These are phyloP conservation scores for Suillus occidentalis DNA, from an alignment of 768 basidiomycete species.

Conservation along the genomic window DNA sequence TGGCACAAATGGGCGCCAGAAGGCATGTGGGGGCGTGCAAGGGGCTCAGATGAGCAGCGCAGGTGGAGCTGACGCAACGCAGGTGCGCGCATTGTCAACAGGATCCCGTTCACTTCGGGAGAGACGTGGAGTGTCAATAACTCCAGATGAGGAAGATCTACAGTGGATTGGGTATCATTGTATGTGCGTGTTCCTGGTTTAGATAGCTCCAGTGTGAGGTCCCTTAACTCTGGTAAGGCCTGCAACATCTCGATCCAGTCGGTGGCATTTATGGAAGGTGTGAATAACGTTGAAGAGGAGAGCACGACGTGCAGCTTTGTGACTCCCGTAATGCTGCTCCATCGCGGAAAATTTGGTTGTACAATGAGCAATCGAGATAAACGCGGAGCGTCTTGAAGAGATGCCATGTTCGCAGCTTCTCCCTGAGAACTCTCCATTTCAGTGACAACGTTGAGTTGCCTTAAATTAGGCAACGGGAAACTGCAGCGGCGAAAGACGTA, in stretches of 20 bases:
- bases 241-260: constrained; percentile 35
- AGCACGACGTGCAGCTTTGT: constrained; percentile 37
- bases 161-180: constrained; percentile 14
- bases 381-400: constrained; percentile 35
- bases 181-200: constrained; percentile 25
- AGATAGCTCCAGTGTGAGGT: constrained; percentile 42
- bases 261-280: constrained; percentile 24
- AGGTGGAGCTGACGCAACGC: constrained; percentile 39
- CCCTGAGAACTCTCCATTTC: constrained; percentile 28
- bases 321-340: constrained; percentile 35
- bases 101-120: constrained; percentile 28
- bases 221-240: constrained; percentile 39
- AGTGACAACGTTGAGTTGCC: constrained; percentile 31
- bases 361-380: constrained; percentile 35
- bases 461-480: constrained; percentile 37
- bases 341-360: constrained; percentile 37
- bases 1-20: constrained; percentile 30
- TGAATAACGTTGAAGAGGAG: constrained; percentile 18
- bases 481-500: constrained; percentile 39
- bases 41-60: constrained; percentile 34
- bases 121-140: constrained; percentile 31
- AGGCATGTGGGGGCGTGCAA: constrained; percentile 27
- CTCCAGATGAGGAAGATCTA: constrained; percentile 27
- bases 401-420: constrained; percentile 27
- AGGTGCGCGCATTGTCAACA: constrained; percentile 36